Conservation (phyloP, 371 early-diverging fungal species). For the Mortierella polycephala region DNA sequence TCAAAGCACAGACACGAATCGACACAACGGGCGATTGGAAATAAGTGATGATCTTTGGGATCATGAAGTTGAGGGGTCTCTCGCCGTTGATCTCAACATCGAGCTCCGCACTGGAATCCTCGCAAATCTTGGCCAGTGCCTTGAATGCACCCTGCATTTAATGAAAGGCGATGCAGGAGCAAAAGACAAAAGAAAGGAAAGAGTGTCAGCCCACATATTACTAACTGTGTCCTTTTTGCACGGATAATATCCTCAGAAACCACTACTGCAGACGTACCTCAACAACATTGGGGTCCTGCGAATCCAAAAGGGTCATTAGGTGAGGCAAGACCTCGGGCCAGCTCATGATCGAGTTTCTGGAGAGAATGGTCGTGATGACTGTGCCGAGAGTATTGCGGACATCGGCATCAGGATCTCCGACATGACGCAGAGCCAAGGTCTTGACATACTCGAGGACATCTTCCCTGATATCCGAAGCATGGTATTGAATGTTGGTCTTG, state of each 20-base stretch:
- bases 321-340: slow-evolving; percentile 88
- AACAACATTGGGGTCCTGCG: slow-evolving; percentile 73
- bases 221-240: not conserved
- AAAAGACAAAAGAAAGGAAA: not conserved
- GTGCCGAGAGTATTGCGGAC: slow-evolving; percentile 83
- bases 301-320: slow-evolving; percentile 80
- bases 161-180: not conserved
- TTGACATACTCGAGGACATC: slow-evolving; percentile 81
- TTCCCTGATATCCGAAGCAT: slow-evolving; percentile 70
- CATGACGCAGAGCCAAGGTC: slow-evolving; percentile 70
- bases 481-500: slow-evolving; percentile 84
- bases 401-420: slow-evolving; percentile 76
- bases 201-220: not conserved
- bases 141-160: slow-evolving; percentile 80
- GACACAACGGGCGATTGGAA: slow-evolving; percentile 78
- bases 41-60: slow-evolving; percentile 86
- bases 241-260: no score
- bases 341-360: slow-evolving; percentile 71
- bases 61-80: slow-evolving; percentile 82
- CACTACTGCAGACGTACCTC: slow-evolving; percentile 64
- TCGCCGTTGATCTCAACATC: slow-evolving; percentile 76
- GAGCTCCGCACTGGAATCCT: slow-evolving; percentile 86
- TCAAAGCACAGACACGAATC: slow-evolving; percentile 82
- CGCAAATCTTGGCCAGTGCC: slow-evolving; percentile 92
- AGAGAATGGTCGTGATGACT: slow-evolving; percentile 86